A percentile compares a stretch with the other conserved stretches of the same genome.
These are phyloP conservation scores for Condylostoma magnum DNA, from an alignment of 169 alveolate species.

Conservation along the genomic window DNA sequence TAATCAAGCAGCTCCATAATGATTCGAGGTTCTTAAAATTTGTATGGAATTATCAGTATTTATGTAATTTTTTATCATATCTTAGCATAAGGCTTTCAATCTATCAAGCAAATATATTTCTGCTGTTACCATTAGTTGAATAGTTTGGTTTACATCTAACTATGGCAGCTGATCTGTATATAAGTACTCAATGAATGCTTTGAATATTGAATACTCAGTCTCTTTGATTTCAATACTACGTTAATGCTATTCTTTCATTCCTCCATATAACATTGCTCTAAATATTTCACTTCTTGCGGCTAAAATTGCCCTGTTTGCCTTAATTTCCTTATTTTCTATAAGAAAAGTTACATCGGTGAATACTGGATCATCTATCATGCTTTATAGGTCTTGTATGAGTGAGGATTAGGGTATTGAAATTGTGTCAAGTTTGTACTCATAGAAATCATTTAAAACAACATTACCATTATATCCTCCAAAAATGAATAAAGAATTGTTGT, in stretches of 20 bases:
- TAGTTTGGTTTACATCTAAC: conserved; percentile 35
- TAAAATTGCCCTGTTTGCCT: conserved; percentile 44
- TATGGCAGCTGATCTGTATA: conserved; percentile 70
- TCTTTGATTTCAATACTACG: conserved; percentile 28
- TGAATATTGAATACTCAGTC: conserved; percentile 48
- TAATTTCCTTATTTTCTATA: conserved; percentile 40
- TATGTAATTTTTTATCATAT: conserved; percentile 37
- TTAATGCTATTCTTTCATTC: conserved; percentile 42
- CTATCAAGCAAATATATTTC: conserved; percentile 65
- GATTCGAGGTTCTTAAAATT: conserved; percentile 43
- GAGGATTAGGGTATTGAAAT: conserved; percentile 45
- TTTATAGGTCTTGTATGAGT: conserved; percentile 28
- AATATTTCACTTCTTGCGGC: conserved; percentile 47
- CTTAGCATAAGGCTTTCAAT: conserved; percentile 66
- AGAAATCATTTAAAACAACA: conserved; percentile 71
- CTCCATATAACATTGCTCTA: conserved; percentile 55
- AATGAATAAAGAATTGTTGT: conserved; percentile 60
- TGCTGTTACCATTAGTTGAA: conserved; percentile 69
- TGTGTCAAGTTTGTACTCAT: conserved; percentile 54
- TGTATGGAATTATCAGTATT: conserved; percentile 45
- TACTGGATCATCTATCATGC: conserved; percentile 33
- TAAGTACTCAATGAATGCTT: conserved; percentile 60
- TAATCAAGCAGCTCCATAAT: conserved; percentile 26
- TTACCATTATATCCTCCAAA: conserved; percentile 83
- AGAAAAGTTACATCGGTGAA: conserved; percentile 40